phyloP scores from a whole-genome alignment of 495 filamentous ascomycete genomes.

The Margaritispora aquatica region DNA sequence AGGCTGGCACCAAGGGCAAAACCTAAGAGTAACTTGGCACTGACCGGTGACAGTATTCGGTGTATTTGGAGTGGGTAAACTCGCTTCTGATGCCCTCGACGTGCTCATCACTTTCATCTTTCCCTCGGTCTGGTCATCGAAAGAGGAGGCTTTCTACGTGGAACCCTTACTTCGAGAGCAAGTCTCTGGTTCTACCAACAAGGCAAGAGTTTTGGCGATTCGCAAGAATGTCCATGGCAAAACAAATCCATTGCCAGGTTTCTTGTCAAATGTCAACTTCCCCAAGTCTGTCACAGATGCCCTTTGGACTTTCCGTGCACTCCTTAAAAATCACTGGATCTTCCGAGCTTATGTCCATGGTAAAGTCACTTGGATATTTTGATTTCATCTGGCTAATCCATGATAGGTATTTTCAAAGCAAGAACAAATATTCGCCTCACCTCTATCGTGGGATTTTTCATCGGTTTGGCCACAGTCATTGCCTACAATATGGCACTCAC shows the following conservation, averaged over 20 bases:
- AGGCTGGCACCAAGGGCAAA: too few species aligned
- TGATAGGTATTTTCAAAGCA: constrained; percentile 10
- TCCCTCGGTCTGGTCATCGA: constrained; percentile 52
- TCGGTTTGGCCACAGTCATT: constrained; percentile 51
- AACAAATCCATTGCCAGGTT: constrained; percentile 38
- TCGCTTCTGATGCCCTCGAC: constrained; percentile 61
- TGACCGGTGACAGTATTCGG: constrained; percentile 46
- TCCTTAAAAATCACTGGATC: constrained; percentile 42
- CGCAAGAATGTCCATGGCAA: constrained; percentile 28
- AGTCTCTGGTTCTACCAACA: constrained; percentile 13
- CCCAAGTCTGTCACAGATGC: constrained; percentile 18
- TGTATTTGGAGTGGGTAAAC: constrained; percentile 61
- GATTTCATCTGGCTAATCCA: not conserved
- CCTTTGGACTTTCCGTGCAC: constrained; percentile 39
- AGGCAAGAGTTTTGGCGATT: constrained; percentile 6
- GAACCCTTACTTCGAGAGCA: constrained; percentile 26
- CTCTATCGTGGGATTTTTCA: constrained; percentile 52
- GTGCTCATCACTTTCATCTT: constrained; percentile 65
- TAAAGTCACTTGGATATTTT: not conserved
- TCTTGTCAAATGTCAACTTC: constrained; percentile 27
- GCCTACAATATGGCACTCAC: constrained; percentile 60
- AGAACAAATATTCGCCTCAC: constrained; percentile 16
- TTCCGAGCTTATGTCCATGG: constrained; percentile 33
- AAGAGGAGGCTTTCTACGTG: constrained; percentile 39
- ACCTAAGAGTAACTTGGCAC: not conserved